Percentiles rank a stretch among this genome's conserved stretches.
phyloP scores from a whole-genome alignment of 73 alveolate genomes.

The Tetrahymena elliotti region DNA sequence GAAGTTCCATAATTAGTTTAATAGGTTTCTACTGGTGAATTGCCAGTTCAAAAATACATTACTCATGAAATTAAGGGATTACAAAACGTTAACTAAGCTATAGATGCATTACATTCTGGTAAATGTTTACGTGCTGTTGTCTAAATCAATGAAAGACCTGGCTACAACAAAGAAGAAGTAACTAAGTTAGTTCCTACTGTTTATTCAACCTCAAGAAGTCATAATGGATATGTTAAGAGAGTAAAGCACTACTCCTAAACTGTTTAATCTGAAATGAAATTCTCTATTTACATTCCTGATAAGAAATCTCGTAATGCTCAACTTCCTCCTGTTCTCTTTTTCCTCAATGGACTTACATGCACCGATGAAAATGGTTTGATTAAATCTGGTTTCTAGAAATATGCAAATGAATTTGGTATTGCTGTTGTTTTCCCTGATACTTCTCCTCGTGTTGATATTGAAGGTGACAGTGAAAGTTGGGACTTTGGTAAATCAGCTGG shows the following conservation, averaged over 20 bases:
- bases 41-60: conserved; percentile 64
- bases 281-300: background rate
- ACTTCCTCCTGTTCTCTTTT: conserved; percentile 43
- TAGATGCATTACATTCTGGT: conserved; percentile 57
- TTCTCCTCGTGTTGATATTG: conserved; percentile 53
- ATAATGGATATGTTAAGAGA: background rate
- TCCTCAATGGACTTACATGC: conserved; percentile 55
- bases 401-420: conserved; percentile 45
- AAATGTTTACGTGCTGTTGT: conserved; percentile 63
- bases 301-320: background rate
- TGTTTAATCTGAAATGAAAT: background rate
- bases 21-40: conserved; percentile 49
- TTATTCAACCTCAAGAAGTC: background rate
- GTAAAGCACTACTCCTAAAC: background rate
- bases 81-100: conserved; percentile 57
- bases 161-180: background rate
- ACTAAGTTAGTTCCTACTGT: background rate
- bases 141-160: background rate
- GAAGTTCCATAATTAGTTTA: conserved; percentile 68
- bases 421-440: conserved; percentile 65
- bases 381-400: conserved; percentile 37
- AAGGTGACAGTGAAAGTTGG: conserved; percentile 56
- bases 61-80: conserved; percentile 61
- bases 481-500: conserved; percentile 55
- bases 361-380: conserved; percentile 42